phyloP scores from a whole-genome alignment of 352 stramenopile species.

The Pythium rishiriense region DNA sequence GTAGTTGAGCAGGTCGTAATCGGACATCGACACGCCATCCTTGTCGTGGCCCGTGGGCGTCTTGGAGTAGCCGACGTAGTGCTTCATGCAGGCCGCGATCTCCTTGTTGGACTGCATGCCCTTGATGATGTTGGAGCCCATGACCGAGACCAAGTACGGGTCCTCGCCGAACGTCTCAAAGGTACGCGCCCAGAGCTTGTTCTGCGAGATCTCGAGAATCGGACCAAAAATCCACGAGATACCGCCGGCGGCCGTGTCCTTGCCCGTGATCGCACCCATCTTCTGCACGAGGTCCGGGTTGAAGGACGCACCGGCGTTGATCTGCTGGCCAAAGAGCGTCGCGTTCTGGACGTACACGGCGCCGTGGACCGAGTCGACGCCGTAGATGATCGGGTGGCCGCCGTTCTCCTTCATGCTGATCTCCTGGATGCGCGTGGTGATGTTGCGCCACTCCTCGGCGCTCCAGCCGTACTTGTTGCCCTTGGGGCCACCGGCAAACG shows the following conservation, averaged over 20 bases:
- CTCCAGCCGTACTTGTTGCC: conserved; percentile 40
- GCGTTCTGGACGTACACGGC: conserved; percentile 66
- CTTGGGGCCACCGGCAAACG: conserved; percentile 30
- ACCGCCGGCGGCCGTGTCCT: conserved; percentile 62
- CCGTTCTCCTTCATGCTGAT: conserved; percentile 45
- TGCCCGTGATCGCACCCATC: conserved; percentile 50
- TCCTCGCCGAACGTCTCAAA: conserved; percentile 90
- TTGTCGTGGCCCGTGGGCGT: conserved; percentile 84
- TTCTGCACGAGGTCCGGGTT: conserved; percentile 48
- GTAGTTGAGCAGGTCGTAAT: conserved; percentile 85
- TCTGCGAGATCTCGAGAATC: conserved; percentile 70
- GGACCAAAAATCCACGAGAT: conserved; percentile 82
- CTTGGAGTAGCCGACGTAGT: conserved; percentile 89
- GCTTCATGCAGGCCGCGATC: conserved; percentile 72
- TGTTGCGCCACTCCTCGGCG: conserved; percentile 48
- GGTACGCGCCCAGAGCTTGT: conserved; percentile 61
- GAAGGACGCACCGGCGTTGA: conserved; percentile 78
- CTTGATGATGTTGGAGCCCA: conserved; percentile 49
- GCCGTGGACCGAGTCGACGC: conserved; percentile 73
- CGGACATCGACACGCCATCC: conserved; percentile 62
- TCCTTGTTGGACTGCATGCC: conserved; percentile 41
- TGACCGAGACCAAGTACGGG: conserved; percentile 50
- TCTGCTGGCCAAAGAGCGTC: conserved; percentile 69
- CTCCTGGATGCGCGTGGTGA: conserved; percentile 55
- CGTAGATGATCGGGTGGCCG: conserved; percentile 60